phyloP scores from a whole-genome alignment of 2,329 filamentous ascomycete genomes.

The Exophiala lecanii-corni region DNA sequence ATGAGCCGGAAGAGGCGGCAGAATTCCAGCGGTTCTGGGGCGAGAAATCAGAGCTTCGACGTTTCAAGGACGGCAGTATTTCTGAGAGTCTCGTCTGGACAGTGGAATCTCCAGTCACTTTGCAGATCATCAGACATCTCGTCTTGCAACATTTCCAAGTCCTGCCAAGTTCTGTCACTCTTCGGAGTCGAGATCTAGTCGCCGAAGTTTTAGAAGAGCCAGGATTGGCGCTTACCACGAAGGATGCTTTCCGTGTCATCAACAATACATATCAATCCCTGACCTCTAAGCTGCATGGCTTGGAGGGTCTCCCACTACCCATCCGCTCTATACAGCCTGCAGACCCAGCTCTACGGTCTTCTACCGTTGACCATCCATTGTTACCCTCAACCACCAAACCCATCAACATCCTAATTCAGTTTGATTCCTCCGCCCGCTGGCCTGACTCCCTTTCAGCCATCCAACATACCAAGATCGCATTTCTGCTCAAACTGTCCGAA shows the following conservation, averaged over 20 bases:
- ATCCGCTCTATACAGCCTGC: conserved; percentile 74
- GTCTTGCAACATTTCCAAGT: conserved; percentile 65
- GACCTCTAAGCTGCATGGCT: conserved; percentile 61
- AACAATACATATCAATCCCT: conserved; percentile 59
- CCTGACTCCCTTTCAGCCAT: conserved; percentile 87
- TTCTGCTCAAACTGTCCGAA: conserved; percentile 68
- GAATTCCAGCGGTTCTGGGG: conserved; percentile 92
- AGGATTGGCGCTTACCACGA: conserved; percentile 7
- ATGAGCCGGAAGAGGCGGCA: conserved; percentile 76
- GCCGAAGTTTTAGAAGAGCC: conserved; percentile 9
- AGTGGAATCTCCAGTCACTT: conserved; percentile 59
- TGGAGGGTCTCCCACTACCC: conserved; percentile 83
- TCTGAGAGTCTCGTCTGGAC: conserved; percentile 87
- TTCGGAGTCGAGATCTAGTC: conserved; percentile 48
- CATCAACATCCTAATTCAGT: conserved; percentile 78
- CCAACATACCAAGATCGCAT: conserved; percentile 89
- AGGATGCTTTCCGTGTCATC: conserved; percentile 21
- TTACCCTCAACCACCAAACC: conserved; percentile 39
- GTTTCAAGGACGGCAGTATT: conserved; percentile 94
- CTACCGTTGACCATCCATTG: conserved; percentile 44
- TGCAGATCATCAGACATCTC: conserved; percentile 73
- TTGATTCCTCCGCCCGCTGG: conserved; percentile 91
- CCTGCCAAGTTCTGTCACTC: conserved; percentile 49
- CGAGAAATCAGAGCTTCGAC: conserved; percentile 82
- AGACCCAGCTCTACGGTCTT: conserved; percentile 67